phyloP scores from a whole-genome alignment of 495 filamentous ascomycete species.

The Penicillium riverlandense region DNA sequence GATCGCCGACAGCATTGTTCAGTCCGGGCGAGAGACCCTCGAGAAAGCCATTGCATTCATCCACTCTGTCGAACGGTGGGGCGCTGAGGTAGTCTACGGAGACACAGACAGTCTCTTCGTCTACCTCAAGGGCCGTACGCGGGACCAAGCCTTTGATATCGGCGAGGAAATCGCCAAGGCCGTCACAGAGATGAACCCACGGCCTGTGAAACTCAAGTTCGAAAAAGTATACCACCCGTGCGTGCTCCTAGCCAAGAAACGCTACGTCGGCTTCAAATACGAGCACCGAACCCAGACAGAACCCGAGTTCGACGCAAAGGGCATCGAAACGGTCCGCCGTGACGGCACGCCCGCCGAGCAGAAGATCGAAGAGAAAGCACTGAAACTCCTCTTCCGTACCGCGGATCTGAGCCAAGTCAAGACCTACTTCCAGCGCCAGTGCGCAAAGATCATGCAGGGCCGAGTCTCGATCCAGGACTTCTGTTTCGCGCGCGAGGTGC shows the following conservation, averaged over 20 bases:
- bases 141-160: constrained; percentile 83
- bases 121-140: constrained; percentile 77
- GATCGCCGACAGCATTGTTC: constrained; percentile 97
- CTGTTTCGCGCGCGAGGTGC: constrained; percentile 87
- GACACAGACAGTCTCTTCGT: constrained; percentile 98
- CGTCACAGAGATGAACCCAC: constrained; percentile 84
- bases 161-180: constrained; percentile 87
- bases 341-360: constrained; percentile 95
- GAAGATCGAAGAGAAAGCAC: constrained; percentile 92
- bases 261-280: constrained; percentile 97
- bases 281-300: constrained; percentile 68
- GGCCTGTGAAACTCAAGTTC: constrained; percentile 92
- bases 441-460: constrained; percentile 86
- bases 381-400: constrained; percentile 85
- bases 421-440: constrained; percentile 82
- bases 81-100: constrained; percentile 93
- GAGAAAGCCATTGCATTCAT: constrained; percentile 92
- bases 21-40: constrained; percentile 87
- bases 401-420: constrained; percentile 87
- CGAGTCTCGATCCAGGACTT: constrained; percentile 90
- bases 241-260: constrained; percentile 90
- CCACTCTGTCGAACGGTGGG: constrained; percentile 79
- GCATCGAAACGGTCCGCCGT: constrained; percentile 91
- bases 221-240: constrained; percentile 98
- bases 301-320: constrained; percentile 95